Conservation (phyloP, 345 rosid genomes). For the Syzygium aqueum region DNA sequence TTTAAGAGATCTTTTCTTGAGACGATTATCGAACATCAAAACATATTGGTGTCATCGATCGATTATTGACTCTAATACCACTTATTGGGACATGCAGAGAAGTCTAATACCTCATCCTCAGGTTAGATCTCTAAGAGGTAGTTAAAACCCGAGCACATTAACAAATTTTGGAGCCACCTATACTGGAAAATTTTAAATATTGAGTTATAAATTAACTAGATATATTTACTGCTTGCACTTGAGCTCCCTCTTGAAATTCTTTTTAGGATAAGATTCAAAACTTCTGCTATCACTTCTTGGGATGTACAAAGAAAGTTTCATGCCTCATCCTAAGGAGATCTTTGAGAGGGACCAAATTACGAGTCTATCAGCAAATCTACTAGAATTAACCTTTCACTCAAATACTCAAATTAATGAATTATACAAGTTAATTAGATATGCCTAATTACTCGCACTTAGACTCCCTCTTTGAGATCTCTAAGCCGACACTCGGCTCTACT, state of each 20-base stretch:
- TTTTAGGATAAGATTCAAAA: background rate
- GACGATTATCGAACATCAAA: background rate
- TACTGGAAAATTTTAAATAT: background rate
- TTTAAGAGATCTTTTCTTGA: background rate
- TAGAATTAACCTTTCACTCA: background rate
- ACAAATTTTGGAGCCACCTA: background rate
- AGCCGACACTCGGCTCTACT: background rate
- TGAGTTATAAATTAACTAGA: background rate
- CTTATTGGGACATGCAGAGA: background rate
- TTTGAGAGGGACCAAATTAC: background rate
- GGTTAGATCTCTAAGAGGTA: background rate
- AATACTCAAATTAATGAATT: background rate
- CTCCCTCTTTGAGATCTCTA: background rate
- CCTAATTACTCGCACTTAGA: background rate
- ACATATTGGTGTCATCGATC: background rate
- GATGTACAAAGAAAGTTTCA: background rate
- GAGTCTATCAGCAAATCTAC: background rate
- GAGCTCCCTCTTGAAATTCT: background rate
- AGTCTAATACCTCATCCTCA: background rate
- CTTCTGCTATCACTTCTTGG: background rate
- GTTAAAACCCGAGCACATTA: background rate
- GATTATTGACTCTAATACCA: background rate
- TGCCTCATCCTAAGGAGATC: background rate
- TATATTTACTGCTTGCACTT: background rate
- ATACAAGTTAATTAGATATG: accelerated